Evolutionary conservation across 2,329 filamentous ascomycete species (phyloP).

Genomic region (Microcera coccophila): DNA sequence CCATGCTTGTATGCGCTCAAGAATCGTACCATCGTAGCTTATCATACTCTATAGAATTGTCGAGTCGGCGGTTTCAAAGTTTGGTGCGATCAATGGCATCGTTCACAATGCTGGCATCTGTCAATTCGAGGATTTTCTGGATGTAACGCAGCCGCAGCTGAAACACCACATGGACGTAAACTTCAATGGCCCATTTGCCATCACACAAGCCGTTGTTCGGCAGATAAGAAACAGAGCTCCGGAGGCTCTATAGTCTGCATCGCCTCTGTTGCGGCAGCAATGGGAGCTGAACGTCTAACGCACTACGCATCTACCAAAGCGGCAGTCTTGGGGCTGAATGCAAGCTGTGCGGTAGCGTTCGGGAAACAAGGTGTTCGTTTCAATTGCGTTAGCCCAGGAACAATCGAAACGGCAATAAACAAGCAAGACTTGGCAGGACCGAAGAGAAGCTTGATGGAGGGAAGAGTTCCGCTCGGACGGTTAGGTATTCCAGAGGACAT

Average conservation of each 20-base stretch:
- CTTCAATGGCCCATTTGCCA: constrained; percentile 4
- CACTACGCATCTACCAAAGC: no score
- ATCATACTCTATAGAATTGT: no score
- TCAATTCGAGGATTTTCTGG: constrained; percentile 6
- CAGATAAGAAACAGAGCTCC: constrained; percentile 6
- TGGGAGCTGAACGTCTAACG: no score
- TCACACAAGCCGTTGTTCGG: constrained; percentile 4
- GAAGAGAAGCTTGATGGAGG: constrained; percentile 5
- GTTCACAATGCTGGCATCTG: constrained; percentile 7
- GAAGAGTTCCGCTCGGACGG: constrained; percentile 4
- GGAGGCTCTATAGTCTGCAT: no score
- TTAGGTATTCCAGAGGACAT: constrained; percentile 4
- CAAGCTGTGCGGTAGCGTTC: no score
- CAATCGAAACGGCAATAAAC: constrained; percentile 4
- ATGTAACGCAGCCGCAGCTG: constrained; percentile 1
- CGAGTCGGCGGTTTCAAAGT: no score
- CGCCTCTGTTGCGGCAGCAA: no score
- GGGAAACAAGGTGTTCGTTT: constrained; percentile 3
- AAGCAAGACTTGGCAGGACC: constrained; percentile 4
- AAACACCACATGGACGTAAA: constrained; percentile 4
- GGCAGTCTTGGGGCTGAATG: no score
- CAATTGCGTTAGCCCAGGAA: constrained; percentile 4
- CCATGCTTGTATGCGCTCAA: no score
- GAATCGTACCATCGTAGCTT: no score
- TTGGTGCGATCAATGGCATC: constrained; percentile 2